Percentiles rank a stretch among this genome's conserved stretches.
Conservation (phyloP, 345 rosid genomes). For the Corymbia maculata region DNA sequence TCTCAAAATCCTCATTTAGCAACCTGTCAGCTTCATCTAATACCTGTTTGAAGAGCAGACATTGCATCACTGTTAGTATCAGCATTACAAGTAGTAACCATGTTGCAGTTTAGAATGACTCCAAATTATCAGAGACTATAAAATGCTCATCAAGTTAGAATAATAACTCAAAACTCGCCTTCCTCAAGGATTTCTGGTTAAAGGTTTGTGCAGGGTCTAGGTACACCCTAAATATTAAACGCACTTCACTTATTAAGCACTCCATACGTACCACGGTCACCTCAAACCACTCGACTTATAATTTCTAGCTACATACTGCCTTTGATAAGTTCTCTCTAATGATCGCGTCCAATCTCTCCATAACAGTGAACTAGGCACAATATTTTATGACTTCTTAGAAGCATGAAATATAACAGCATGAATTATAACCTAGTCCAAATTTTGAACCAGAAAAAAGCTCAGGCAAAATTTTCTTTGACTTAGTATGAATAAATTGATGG, state of each 20-base stretch:
- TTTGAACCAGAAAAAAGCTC: not conserved
- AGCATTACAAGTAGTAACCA: not conserved
- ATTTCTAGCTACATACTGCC: not conserved
- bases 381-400: not conserved
- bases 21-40: conserved; percentile 95
- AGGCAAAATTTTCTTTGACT: not conserved
- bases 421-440: not conserved
- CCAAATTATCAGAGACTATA: not conserved
- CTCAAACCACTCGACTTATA: not conserved
- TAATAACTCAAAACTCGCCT: not conserved
- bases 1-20: conserved; percentile 92
- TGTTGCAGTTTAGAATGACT: not conserved
- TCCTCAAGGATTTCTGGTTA: not conserved
- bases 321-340: not conserved
- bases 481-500: not conserved
- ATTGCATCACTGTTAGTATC: not conserved
- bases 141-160: not conserved
- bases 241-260: not conserved
- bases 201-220: not conserved
- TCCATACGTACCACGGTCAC: not conserved
- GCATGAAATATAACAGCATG: not conserved
- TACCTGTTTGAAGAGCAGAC: conserved; percentile 38
- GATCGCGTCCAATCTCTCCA: not conserved
- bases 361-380: not conserved
- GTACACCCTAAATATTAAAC: not conserved